Conservation (phyloP, 495 filamentous ascomycete species). For the Gamarada debralockiae region DNA sequence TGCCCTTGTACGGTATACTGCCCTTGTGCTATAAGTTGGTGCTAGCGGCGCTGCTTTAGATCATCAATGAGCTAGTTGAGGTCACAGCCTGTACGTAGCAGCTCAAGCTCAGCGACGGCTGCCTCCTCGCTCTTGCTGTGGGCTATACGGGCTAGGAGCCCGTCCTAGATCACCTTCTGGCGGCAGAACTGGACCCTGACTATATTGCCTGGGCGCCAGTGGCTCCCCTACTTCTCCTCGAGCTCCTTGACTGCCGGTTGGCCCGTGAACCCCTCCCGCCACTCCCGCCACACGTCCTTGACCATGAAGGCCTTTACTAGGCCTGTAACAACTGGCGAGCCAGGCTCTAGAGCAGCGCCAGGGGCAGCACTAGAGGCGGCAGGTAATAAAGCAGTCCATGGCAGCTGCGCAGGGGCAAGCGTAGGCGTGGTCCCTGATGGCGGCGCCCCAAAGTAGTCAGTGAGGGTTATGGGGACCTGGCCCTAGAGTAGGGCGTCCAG, state of each 20-base stretch:
- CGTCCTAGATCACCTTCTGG: conserved; percentile 7
- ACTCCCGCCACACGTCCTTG: conserved; percentile 7
- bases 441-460: neutral
- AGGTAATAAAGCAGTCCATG: too few species aligned
- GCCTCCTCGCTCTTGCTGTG: neutral
- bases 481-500: neutral
- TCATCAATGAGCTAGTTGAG: neutral
- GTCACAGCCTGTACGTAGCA: neutral
- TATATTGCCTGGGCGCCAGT: neutral
- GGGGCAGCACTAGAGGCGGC: neutral
- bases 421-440: neutral
- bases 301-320: neutral
- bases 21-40: too few species aligned
- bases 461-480: neutral
- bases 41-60: neutral
- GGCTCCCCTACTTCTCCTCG: neutral
- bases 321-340: neutral
- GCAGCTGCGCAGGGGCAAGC: too few species aligned
- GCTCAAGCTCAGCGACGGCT: conserved; percentile 4
- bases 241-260: neutral
- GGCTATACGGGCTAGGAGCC: neutral
- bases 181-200: neutral
- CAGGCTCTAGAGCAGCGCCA: neutral
- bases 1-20: too few species aligned
- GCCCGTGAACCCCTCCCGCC: conserved; percentile 2